These are phyloP conservation scores for Quercus phellos DNA, from an alignment of 331 rosid genomes.

Conservation along the genomic window DNA sequence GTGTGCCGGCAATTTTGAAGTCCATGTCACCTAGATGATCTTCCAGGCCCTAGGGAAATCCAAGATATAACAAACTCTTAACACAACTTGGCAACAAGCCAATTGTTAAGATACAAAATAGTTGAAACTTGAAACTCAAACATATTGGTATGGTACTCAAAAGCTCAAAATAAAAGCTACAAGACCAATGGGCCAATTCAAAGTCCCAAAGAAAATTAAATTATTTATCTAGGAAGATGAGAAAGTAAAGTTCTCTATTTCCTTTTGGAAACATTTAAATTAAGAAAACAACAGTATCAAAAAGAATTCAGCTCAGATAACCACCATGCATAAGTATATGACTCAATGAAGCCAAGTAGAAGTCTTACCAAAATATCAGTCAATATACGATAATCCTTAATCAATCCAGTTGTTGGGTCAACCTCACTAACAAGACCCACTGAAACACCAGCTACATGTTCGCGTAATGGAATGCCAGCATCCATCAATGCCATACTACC, in stretches of 20 bases:
- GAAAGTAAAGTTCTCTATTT: background rate
- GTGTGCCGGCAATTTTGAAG: slow-evolving; percentile 91
- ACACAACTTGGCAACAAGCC: background rate
- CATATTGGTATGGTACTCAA: background rate
- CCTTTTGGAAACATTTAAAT: background rate
- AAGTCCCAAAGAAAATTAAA: slow-evolving; percentile 1
- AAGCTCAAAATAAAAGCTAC: slow-evolving; percentile 3
- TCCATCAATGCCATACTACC: slow-evolving; percentile 97
- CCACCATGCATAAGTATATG: slow-evolving; percentile 10
- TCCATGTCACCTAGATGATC: slow-evolving; percentile 98
- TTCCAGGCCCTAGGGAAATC: slow-evolving; percentile 73
- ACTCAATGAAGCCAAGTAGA: slow-evolving; percentile 9
- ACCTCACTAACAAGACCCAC: slow-evolving; percentile 86
- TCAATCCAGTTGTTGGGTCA: slow-evolving; percentile 69
- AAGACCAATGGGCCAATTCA: slow-evolving; percentile 1
- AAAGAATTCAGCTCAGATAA: slow-evolving; percentile 8
- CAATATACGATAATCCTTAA: slow-evolving; percentile 73
- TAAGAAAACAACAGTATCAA: background rate
- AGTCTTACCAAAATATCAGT: slow-evolving; percentile 84
- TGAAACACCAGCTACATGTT: slow-evolving; percentile 95
- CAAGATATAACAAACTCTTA: slow-evolving; percentile 9
- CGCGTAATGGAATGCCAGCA: slow-evolving; percentile 83
- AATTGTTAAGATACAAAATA: background rate
- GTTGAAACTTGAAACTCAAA: background rate
- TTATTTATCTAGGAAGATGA: background rate